Conservation (phyloP, 176 grass and related monocot species). For the Carex kokanica region DNA sequence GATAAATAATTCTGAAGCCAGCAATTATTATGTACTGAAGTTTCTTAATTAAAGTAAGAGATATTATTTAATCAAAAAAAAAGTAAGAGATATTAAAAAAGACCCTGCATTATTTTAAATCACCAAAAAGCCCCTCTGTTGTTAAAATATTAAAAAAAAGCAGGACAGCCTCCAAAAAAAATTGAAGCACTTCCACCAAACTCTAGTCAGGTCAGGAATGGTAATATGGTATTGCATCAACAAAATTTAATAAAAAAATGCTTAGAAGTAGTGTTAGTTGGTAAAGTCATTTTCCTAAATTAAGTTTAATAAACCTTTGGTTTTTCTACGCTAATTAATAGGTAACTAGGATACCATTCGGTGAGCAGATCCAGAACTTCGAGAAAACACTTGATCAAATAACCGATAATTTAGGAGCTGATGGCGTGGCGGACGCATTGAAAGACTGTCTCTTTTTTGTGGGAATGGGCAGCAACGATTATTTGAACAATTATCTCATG, state of each 20-base stretch:
- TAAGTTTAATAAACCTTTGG: conserved; percentile 6
- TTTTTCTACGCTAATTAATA: background rate
- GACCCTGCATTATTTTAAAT: background rate
- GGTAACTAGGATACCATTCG: conserved; percentile 77
- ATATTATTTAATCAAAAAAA: too few species aligned
- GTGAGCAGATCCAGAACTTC: conserved; percentile 95
- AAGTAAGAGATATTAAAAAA: background rate
- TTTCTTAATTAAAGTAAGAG: background rate
- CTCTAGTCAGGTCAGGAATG: background rate
- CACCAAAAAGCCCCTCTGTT: background rate
- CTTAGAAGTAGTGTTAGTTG: background rate
- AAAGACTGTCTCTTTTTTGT: conserved; percentile 76
- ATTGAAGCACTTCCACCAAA: background rate
- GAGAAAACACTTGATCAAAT: conserved; percentile 58
- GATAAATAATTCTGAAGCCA: background rate
- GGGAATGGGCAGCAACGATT: conserved; percentile 96
- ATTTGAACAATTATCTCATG: conserved; percentile 97
- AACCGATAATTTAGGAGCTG: conserved; percentile 27
- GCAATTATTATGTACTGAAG: background rate
- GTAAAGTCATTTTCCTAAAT: background rate
- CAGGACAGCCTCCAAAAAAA: background rate
- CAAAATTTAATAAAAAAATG: background rate
- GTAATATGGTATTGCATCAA: background rate
- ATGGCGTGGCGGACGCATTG: conserved; percentile 33
- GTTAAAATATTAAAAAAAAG: background rate